These are phyloP conservation scores for Rhizodiscina lignyota DNA, from an alignment of 495 filamentous ascomycete genomes.

Conservation along the genomic window DNA sequence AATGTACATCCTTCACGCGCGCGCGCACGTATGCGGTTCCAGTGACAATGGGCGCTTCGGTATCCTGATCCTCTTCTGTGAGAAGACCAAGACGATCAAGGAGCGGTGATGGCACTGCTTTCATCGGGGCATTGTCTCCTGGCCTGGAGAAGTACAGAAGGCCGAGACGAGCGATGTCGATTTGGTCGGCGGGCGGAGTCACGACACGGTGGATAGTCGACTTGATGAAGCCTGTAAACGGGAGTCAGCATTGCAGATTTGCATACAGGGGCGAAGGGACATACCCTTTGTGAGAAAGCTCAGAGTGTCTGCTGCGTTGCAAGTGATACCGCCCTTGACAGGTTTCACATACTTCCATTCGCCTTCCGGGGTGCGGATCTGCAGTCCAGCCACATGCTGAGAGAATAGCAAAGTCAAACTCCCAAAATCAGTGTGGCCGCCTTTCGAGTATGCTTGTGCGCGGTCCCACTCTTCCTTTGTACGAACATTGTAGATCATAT, in stretches of 20 bases:
- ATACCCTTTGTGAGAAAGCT: constrained; percentile 25
- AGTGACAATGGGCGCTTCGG: background rate
- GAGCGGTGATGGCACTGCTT: background rate
- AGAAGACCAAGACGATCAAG: background rate
- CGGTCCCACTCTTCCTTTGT: background rate
- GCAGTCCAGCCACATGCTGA: constrained; percentile 33
- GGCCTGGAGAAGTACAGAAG: background rate
- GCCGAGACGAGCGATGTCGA: background rate
- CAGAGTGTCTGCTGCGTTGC: constrained; percentile 34
- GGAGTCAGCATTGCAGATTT: background rate
- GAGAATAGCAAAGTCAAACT: constrained; percentile 5
- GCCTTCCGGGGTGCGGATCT: constrained; percentile 27
- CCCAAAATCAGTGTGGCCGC: background rate
- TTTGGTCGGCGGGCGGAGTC: background rate
- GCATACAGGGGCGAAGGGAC: constrained; percentile 2
- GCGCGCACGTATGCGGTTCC: background rate
- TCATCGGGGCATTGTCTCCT: background rate
- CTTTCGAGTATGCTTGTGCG: background rate
- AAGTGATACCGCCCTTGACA: constrained; percentile 32
- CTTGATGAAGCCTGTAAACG: constrained; percentile 26
- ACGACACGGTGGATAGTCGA: constrained; percentile 28
- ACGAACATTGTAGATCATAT: background rate
- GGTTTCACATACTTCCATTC: constrained; percentile 34
- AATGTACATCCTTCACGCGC: background rate
- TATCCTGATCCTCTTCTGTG: background rate